phyloP scores from a whole-genome alignment of 306 rosid species.

The Inga leiocalycina region DNA sequence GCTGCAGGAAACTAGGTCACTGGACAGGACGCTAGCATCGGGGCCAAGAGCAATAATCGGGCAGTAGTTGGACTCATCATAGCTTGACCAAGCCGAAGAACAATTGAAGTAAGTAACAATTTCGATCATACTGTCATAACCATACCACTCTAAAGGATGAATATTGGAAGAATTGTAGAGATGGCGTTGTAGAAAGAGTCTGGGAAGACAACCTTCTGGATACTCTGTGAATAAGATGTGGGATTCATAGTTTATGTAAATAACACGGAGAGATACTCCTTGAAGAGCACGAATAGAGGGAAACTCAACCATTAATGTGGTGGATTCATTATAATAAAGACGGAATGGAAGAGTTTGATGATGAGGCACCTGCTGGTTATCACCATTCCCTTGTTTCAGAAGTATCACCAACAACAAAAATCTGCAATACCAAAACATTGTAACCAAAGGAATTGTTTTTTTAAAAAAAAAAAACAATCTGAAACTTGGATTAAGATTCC shows the following conservation, averaged over 20 bases:
- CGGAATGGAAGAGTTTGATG: background rate
- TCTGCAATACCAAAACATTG: background rate
- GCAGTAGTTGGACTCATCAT: background rate
- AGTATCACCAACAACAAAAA: background rate
- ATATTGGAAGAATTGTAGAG: background rate
- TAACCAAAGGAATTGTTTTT: too few relatives aligned
- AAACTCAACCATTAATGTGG: background rate
- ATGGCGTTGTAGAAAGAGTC: background rate
- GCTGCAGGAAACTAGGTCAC: background rate
- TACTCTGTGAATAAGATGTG: fast-evolving
- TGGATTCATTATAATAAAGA: background rate
- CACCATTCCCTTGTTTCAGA: background rate
- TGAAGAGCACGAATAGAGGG: background rate
- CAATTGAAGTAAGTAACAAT: constrained; percentile 23
- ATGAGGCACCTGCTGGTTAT: background rate
- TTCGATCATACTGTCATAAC: fast-evolving
- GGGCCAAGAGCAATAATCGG: background rate
- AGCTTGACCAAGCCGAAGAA: constrained; percentile 3
- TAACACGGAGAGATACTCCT: background rate
- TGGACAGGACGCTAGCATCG: background rate
- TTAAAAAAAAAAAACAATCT: too few relatives aligned
- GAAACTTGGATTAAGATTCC: background rate
- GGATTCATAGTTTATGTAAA: background rate
- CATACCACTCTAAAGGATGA: background rate
- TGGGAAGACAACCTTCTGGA: constrained; percentile 16